Percentiles rank a stretch among this genome's conserved stretches.
phyloP scores from a whole-genome alignment of 495 filamentous ascomycete genomes.

The Hyaloscypha finlandica region DNA sequence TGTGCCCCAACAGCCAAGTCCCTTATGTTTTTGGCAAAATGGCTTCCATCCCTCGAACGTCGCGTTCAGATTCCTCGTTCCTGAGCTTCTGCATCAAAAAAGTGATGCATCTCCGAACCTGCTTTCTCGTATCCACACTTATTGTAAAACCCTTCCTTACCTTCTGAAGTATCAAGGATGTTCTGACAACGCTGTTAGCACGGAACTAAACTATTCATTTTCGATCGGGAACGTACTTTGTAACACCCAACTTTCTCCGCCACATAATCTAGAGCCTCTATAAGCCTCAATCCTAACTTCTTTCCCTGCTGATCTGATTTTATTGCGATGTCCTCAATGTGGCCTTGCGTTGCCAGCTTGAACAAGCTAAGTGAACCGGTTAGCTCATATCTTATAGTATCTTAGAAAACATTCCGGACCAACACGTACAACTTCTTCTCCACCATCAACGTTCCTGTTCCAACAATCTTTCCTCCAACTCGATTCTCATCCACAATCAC shows the following conservation, averaged over 20 bases:
- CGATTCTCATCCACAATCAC: slow-evolving; percentile 16
- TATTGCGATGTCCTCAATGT: slow-evolving; percentile 21
- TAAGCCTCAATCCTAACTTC: slow-evolving; percentile 9
- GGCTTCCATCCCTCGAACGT: no score
- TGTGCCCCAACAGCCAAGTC: no score
- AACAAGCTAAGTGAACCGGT: slow-evolving; percentile 3
- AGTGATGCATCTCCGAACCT: slow-evolving; percentile 20
- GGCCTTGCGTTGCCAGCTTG: slow-evolving; percentile 18
- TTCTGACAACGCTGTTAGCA: slow-evolving; percentile 12
- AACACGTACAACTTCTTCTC: slow-evolving; percentile 24
- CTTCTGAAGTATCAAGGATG: slow-evolving; percentile 12
- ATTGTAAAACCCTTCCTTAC: slow-evolving; percentile 17
- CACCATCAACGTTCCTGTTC: slow-evolving; percentile 9
- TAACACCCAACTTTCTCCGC: slow-evolving; percentile 38
- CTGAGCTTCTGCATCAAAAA: slow-evolving; percentile 4
- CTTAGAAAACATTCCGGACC: not conserved
- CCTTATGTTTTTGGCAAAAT: no score
- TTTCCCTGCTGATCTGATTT: slow-evolving; percentile 14
- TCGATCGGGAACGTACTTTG: slow-evolving; percentile 19
- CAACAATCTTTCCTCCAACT: slow-evolving; percentile 5
- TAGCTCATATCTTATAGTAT: no score
- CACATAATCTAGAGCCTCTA: slow-evolving; percentile 25
- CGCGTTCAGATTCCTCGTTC: not conserved
- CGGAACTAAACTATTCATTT: not conserved
- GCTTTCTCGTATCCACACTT: slow-evolving; percentile 17